Base-by-base conservation (phyloP, 768 basidiomycete genomes). In the Obba rivulosa region DNA sequence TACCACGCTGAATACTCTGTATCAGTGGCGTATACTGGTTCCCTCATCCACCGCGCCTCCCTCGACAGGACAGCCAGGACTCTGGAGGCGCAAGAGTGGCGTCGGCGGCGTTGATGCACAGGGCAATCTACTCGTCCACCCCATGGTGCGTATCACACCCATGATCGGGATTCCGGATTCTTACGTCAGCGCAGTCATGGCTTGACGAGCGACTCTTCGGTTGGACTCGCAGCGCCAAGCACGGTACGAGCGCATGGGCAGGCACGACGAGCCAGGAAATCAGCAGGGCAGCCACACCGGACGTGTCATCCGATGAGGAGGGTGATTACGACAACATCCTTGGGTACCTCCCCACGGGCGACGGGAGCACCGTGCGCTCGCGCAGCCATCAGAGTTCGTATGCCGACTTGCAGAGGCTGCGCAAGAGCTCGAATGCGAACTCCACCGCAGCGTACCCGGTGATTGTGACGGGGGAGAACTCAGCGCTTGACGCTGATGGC, bases 241-340 rank as follows among this genome's bases (percentile, higher is more conserved):
- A 79, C 41, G 88, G 91, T n/a, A 90, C 89, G 2, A 89, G 85
- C 58, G 89, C 81, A n/a, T 93, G 91, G 92, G 80, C 80, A 25
- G 87, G 80, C 16, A 70, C 71, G 20, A 69, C 66, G 34, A 77
- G 66, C 57, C 80, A 78, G 42, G 82, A 83, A 60, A 71, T 64
- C 62, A 87, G 79, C 68, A 69, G 83, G 41, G 70, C 81, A 17
- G 76, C 70, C 34, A 87, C 85, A 8, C 88, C 89, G 0, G 83
- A 86, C 43, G 81, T 79, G 41, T 83, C 86, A 13, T 92, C 93
- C 57, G 88, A 91, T 22, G 91, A 93, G 60, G 90, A 91, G 43
- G 92, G 90, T 35, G 92, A 95, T 66, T 94, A 94, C 63, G 92
- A 95, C 63, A 81, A 94, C 66, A 87, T 93, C 41, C 76, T 92